Base-by-base conservation (phyloP, 2,329 filamentous ascomycete species). In the Juglanconis juglandina region DNA sequence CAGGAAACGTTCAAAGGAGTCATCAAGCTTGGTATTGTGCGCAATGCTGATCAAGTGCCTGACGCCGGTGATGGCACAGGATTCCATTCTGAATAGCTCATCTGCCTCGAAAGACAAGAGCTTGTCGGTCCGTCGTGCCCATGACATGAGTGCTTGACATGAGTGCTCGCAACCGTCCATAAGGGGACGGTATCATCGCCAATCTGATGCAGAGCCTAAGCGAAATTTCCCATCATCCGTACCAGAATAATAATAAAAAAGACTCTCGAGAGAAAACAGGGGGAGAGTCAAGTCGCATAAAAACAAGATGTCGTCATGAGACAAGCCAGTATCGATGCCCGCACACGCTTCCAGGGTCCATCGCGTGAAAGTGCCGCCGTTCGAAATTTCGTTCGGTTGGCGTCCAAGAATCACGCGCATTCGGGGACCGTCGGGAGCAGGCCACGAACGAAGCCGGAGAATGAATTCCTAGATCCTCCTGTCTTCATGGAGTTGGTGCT, bases 371-470 rank as follows among this genome's bases (percentile, higher is more conserved):
- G 17, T 47, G 54, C 46, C 58, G 54, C 58, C 32, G 39, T 13
- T 58, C 55, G 55, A 61, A 56, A 58, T 61, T 61, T 55, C 58
- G 54, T 63, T 63, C 61, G 59, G 39, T n/a, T 56, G 41, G 54
- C 55, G 35, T 51, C 50, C 39, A 41, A 48, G 30, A 11, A 51
- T 64, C 52, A 73, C 51, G 69, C 71, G 65, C 69, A 70, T 65
- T 73, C 71, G 42, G 67, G 70, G 53, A 75, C 73, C 8, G 73
- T 73, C 51, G 72, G 71, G 64, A 75, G 70, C 32, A 75, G 66
- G 64, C 71, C 72, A 56, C 72, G 72, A 64, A 74, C 67, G 62
- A 75, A 73, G 63, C 70, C 69, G 63, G 72, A 71, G 64, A 75
- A 67, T 62, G 66, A 58, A 60, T 63, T 69, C 59, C 74, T 75